These are phyloP conservation scores for Phytophthora foliorum DNA, from an alignment of 352 stramenopile genomes.

Conservation along the genomic window DNA sequence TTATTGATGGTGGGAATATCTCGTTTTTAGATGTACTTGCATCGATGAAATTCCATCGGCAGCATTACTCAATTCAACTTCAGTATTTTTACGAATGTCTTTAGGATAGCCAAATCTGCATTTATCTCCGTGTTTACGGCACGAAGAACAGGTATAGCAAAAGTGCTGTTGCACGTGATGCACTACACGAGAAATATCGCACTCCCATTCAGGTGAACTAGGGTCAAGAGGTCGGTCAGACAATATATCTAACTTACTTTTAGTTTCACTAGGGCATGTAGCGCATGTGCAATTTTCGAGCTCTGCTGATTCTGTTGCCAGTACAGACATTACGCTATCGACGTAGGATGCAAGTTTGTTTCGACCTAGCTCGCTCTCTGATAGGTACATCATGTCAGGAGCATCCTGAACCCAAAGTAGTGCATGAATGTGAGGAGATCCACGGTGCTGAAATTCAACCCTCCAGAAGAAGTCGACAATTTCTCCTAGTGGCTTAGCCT, in stretches of 20 bases:
- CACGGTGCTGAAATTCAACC: background rate
- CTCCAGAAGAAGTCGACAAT: background rate
- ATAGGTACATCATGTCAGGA: no score
- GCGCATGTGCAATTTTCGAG: no score
- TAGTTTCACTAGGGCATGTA: background rate
- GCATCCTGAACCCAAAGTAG: no score
- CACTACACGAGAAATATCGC: background rate
- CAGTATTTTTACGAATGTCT: background rate
- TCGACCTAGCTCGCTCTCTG: no score
- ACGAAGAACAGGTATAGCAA: background rate
- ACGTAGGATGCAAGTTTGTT: no score
- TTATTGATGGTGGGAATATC: slow-evolving; percentile 9
- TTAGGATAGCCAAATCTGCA: slow-evolving; percentile 19
- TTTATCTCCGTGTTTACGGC: background rate
- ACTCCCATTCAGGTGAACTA: background rate
- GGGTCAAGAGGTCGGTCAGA: background rate
- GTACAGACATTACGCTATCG: no score
- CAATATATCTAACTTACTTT: background rate
- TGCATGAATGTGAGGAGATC: background rate
- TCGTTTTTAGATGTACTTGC: background rate
- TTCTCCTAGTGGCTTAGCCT: background rate
- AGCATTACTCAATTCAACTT: background rate
- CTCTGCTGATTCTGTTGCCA: no score
- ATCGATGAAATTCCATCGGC: background rate
- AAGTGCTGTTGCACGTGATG: background rate